Base-by-base conservation (phyloP, 2,329 filamentous ascomycete genomes). In the Phialophora expanda region DNA sequence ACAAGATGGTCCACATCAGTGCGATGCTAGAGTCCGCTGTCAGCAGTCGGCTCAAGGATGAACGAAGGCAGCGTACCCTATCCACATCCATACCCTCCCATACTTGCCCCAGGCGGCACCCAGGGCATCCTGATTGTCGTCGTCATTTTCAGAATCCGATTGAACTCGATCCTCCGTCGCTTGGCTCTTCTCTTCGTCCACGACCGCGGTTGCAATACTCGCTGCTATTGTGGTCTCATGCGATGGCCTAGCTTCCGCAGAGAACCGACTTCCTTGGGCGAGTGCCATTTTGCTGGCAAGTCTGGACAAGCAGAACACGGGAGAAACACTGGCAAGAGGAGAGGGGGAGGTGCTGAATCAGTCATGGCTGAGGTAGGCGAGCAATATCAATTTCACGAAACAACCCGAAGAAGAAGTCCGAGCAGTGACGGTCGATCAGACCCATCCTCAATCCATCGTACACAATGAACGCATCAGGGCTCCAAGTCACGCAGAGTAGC, bases 1-100 rank as follows among this genome's bases (percentile, higher is more conserved):
- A 67, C 65, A 67, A 67, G 26, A 65, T 60, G 14, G 66, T 67
- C 66, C 66, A 67, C 57, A 67, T 67, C 20, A 67, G 34, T 20
- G 62, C 66, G 30, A 67, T 67, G 17, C 65, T 67, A 26, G 7
- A 22, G 14, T 41, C 9, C 32, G 44, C 53, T 30, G 30, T 61
- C 32, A 61, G 59, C 32, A 38, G 26, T 17, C 22, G n/a, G 11
- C 14, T 38, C n/a, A 38, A 17, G 28, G 2, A 8, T 7, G 5
- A 14, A 14, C 6, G 17, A 20, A 48, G 7, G 26, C n/a, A 48
- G 56, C 65, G 30, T 61, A 65, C 62, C 66, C 66, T 28, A 61
- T 62, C 66, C 62, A 67, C 66, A 67, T 65, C 53, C 55, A 61
- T 2, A 55, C 30, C 48, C 54, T 67, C 41, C 66, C 66, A 28